A percentile compares a stretch with the other conserved stretches of the same genome.
phyloP scores from a whole-genome alignment of 306 rosid genomes.

The Cucurbita pepo region DNA sequence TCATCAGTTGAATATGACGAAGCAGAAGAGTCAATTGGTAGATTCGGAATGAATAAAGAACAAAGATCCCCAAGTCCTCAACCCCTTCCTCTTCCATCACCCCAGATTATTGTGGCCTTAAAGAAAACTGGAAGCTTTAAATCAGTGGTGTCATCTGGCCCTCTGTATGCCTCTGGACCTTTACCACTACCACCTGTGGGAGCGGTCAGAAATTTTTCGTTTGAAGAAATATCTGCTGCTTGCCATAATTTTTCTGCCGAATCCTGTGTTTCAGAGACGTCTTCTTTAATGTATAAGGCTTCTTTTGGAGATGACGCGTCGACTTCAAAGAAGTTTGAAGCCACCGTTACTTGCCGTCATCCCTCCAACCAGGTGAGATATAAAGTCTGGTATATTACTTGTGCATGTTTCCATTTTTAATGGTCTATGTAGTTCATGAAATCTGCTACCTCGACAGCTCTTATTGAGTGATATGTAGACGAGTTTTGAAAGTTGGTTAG shows the following conservation, averaged over 20 bases:
- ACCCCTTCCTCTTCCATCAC: slow-evolving; percentile 96
- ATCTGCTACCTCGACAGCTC: neutral
- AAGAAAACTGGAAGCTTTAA: slow-evolving; percentile 68
- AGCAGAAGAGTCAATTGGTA: slow-evolving; percentile 49
- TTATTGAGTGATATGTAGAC: neutral
- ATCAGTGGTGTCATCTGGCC: slow-evolving; percentile 49
- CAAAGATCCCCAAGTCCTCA: slow-evolving; percentile 51
- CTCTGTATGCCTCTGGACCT: slow-evolving; percentile 62
- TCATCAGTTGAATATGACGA: slow-evolving; percentile 57
- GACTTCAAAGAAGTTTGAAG: slow-evolving; percentile 71
- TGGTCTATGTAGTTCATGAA: slow-evolving; percentile 1
- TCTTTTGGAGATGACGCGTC: slow-evolving; percentile 78
- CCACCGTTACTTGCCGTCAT: slow-evolving; percentile 81
- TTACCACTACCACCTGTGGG: slow-evolving; percentile 82
- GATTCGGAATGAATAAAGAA: slow-evolving; percentile 44
- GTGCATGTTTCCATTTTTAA: slow-evolving; percentile 2
- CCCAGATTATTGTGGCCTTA: slow-evolving; percentile 34
- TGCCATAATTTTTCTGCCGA: slow-evolving; percentile 77
- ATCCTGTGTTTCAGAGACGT: slow-evolving; percentile 69
- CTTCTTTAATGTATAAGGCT: slow-evolving; percentile 72
- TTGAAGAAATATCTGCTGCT: slow-evolving; percentile 68
- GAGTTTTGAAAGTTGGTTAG: neutral
- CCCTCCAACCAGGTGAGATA: slow-evolving; percentile 60
- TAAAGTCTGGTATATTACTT: neutral
- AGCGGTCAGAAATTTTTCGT: slow-evolving; percentile 42